A percentile compares a stretch with the other conserved stretches of the same genome.
Evolutionary conservation across 1,284 basidiomycete genomes (phyloP).

Genomic region (Malassezia globosa): DNA sequence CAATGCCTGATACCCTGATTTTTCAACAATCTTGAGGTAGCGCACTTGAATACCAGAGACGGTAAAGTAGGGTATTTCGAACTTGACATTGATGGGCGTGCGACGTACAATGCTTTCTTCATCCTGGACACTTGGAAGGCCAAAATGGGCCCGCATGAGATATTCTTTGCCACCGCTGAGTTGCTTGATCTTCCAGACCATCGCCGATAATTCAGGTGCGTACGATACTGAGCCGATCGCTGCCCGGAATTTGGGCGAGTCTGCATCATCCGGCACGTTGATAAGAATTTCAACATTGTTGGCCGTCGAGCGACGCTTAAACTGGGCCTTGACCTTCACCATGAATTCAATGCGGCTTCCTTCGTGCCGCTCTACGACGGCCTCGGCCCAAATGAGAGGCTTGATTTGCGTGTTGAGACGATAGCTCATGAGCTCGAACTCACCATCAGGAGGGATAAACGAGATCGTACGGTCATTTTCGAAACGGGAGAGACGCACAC

Average conservation of each 20-base stretch:
- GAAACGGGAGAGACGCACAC: conserved; percentile 95
- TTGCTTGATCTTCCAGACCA: conserved; percentile 48
- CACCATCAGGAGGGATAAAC: conserved; percentile 97
- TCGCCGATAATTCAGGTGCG: conserved; percentile 44
- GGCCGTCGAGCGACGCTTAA: conserved; percentile 87
- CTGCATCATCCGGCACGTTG: conserved; percentile 94
- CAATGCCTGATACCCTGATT: conserved; percentile 76
- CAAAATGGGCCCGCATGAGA: conserved; percentile 46
- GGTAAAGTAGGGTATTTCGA: conserved; percentile 96
- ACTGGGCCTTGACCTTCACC: conserved; percentile 95
- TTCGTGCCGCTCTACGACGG: conserved; percentile 83
- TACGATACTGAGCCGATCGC: conserved; percentile 43
- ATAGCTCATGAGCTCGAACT: conserved; percentile 97
- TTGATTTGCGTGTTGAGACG: conserved; percentile 91
- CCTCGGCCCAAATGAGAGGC: conserved; percentile 95
- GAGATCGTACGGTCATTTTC: conserved; percentile 98
- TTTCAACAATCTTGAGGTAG: conserved; percentile 95
- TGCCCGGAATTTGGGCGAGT: conserved; percentile 81
- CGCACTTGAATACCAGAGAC: conserved; percentile 86
- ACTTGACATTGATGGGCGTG: conserved; percentile 88
- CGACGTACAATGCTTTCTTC: conserved; percentile 71
- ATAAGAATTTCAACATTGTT: conserved; percentile 99
- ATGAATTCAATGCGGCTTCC: conserved; percentile 93
- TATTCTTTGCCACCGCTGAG: conserved; percentile 45
- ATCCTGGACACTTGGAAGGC: conserved; percentile 44